Evolutionary conservation across 2,329 filamentous ascomycete species (phyloP).

Genomic region (Ceratocystis alfenasii): DNA sequence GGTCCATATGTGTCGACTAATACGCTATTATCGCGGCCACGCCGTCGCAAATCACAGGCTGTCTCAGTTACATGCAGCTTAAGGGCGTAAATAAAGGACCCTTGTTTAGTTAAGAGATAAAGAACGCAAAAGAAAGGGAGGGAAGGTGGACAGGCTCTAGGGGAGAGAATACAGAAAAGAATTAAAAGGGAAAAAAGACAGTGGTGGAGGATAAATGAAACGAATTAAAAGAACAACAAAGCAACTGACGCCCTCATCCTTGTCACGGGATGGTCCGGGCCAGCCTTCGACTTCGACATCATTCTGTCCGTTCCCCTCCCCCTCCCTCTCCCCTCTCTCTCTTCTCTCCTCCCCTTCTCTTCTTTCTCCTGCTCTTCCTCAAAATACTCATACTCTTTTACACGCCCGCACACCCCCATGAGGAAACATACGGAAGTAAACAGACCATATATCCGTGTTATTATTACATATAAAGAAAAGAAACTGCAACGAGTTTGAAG

Average conservation of each 20-base stretch:
- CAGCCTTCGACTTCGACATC: neutral
- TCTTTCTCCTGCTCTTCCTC: neutral
- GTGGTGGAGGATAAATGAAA: neutral
- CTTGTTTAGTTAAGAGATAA: neutral
- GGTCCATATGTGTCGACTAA: neutral
- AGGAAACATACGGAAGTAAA: neutral
- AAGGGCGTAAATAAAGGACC: neutral
- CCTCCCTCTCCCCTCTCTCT: neutral
- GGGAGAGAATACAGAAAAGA: neutral
- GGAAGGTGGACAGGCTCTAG: neutral
- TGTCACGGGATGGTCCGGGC: neutral
- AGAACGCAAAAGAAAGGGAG: neutral
- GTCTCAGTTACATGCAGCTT: neutral
- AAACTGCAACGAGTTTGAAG: neutral
- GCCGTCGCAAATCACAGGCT: neutral
- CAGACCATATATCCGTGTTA: neutral
- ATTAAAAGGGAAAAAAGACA: neutral
- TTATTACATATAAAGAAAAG: neutral
- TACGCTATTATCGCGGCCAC: neutral
- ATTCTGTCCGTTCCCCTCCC: neutral
- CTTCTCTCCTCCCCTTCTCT: neutral
- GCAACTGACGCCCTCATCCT: neutral
- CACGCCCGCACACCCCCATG: neutral
- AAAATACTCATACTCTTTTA: neutral
- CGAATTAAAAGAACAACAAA: no score